Conservation (phyloP, 108 stramenopile genomes). For the Aurantiochytrium sp. region DNA sequence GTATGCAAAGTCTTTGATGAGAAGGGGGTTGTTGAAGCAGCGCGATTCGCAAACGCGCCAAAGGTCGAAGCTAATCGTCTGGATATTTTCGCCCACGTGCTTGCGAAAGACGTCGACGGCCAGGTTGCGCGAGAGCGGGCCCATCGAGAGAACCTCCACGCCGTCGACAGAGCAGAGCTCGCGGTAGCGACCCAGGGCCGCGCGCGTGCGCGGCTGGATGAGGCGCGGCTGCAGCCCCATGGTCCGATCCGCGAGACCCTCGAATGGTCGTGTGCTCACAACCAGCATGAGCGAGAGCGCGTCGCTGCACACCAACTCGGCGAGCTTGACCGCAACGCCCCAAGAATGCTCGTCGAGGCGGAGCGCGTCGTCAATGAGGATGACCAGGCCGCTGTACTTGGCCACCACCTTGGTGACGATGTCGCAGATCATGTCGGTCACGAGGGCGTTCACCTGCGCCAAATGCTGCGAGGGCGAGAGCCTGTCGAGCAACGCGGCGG, state of each 20-base stretch:
- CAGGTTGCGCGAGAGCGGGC: background rate
- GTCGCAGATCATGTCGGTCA: background rate
- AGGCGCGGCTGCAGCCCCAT: background rate
- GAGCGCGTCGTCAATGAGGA: conserved; percentile 13
- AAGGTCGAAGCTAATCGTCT: background rate
- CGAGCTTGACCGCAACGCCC: background rate
- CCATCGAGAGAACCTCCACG: background rate
- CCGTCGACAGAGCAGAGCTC: background rate
- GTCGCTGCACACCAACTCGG: background rate
- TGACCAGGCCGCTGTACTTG: background rate
- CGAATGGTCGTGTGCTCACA: background rate
- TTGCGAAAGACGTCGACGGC: background rate
- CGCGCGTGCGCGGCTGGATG: background rate
- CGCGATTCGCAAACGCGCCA: conserved; percentile 6
- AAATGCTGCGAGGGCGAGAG: background rate
- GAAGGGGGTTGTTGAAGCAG: conserved; percentile 26
- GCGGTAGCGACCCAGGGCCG: background rate
- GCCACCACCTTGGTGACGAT: background rate
- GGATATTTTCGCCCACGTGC: background rate
- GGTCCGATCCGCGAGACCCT: background rate
- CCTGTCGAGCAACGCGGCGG: background rate
- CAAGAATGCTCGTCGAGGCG: background rate
- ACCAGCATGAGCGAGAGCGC: background rate
- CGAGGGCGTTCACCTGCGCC: background rate
- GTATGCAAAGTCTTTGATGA: conserved; percentile 10